A percentile compares a stretch with the other conserved stretches of the same genome.
phyloP scores from a whole-genome alignment of 176 grass and related monocot species.

The Luzula sylvatica region DNA sequence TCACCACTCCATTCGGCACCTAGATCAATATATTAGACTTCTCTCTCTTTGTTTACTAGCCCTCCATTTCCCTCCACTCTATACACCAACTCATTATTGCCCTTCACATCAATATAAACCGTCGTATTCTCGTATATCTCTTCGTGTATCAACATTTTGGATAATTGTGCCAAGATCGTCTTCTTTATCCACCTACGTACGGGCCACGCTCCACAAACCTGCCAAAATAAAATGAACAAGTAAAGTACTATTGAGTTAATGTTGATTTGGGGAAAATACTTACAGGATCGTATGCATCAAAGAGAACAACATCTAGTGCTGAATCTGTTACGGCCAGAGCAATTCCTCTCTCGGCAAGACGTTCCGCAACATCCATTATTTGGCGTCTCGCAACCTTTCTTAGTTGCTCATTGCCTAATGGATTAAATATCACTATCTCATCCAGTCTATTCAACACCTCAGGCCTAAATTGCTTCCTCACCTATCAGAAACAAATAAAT shows the following conservation, averaged over 20 bases:
- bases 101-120: slow-evolving; percentile 48
- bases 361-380: slow-evolving; percentile 73
- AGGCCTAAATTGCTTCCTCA: slow-evolving; percentile 66
- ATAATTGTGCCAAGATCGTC: slow-evolving; percentile 50
- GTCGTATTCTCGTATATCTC: slow-evolving; percentile 57
- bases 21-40: too few relatives aligned
- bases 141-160: too few relatives aligned
- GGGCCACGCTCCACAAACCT: slow-evolving; percentile 48
- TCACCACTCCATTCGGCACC: too few relatives aligned
- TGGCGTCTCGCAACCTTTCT: slow-evolving; percentile 67
- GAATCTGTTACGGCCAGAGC: too few relatives aligned
- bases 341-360: slow-evolving; percentile 58
- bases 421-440: slow-evolving; percentile 72
- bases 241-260: too few relatives aligned
- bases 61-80: too few relatives aligned
- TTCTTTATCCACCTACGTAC: slow-evolving; percentile 63
- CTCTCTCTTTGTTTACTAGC: too few relatives aligned
- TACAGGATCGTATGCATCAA: slow-evolving; percentile 58
- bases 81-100: too few relatives aligned
- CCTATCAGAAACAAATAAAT: slow-evolving; percentile 22
- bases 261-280: too few relatives aligned
- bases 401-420: slow-evolving; percentile 59
- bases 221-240: background rate
- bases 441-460: slow-evolving; percentile 75
- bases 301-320: slow-evolving; percentile 52